These are phyloP conservation scores for Lasiodiplodia citricola DNA, from an alignment of 2,329 filamentous ascomycete genomes.

Conservation along the genomic window DNA sequence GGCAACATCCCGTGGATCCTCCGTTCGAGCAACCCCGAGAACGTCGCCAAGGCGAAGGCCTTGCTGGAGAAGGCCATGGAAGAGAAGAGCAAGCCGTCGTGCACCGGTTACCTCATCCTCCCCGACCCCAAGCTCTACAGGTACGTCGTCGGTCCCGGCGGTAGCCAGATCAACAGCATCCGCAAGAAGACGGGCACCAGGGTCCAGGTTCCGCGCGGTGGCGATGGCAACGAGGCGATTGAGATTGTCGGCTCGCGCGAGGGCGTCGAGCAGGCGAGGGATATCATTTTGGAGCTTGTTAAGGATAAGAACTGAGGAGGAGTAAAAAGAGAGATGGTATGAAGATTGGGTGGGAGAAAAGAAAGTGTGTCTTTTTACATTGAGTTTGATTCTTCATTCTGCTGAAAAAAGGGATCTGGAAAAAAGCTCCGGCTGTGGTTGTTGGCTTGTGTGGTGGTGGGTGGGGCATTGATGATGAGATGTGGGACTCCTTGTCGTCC, in stretches of 20 bases:
- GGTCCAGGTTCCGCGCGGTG: conserved; percentile 89
- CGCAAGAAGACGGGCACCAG: conserved; percentile 90
- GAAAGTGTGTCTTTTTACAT: neutral
- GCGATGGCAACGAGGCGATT: conserved; percentile 78
- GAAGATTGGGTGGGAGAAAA: neutral
- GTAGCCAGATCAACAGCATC: conserved; percentile 90
- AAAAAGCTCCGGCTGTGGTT: neutral
- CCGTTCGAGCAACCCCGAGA: conserved; percentile 72
- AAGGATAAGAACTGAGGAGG: conserved; percentile 38
- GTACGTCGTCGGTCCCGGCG: conserved; percentile 85
- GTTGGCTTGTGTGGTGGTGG: neutral
- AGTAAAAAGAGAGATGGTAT: too few relatives aligned
- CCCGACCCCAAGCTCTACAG: conserved; percentile 90
- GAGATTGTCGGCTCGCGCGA: conserved; percentile 82
- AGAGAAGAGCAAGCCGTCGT: conserved; percentile 70
- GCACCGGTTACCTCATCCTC: conserved; percentile 85
- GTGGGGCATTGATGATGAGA: neutral
- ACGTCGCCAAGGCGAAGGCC: conserved; percentile 79
- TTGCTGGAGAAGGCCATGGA: conserved; percentile 75
- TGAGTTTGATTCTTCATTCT: neutral
- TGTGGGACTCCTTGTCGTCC: neutral
- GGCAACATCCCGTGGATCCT: conserved; percentile 86
- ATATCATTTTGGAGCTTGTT: conserved; percentile 86
- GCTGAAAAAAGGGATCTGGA: neutral
- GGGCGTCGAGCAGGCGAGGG: conserved; percentile 83